Conservation (phyloP, 129 eudicot species). For the Lactuca saligna region DNA sequence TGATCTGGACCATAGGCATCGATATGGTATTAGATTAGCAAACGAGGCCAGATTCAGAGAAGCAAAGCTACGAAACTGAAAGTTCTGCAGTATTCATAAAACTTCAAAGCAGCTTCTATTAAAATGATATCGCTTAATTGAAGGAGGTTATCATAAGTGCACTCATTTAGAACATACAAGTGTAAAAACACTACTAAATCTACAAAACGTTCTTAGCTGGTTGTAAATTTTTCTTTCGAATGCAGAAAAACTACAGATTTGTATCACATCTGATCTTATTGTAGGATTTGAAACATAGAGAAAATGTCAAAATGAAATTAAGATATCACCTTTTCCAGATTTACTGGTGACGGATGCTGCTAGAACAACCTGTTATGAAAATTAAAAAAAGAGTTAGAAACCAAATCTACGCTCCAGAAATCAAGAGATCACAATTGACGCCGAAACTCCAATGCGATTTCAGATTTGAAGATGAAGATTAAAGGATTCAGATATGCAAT, state of each 20-base stretch:
- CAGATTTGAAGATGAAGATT: constrained; percentile 2
- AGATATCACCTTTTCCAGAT: constrained; percentile 81
- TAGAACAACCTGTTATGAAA: constrained; percentile 69
- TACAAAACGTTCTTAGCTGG: neutral
- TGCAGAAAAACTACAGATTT: constrained; percentile 1
- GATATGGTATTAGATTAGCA: constrained; percentile 4
- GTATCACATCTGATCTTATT: neutral
- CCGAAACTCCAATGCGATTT: constrained; percentile 20
- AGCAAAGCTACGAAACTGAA: neutral
- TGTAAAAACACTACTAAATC: neutral
- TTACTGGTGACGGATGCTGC: constrained; percentile 87
- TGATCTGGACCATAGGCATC: neutral
- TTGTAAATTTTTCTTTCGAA: constrained; percentile 1
- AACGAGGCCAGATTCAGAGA: constrained; percentile 2
- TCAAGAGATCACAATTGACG: constrained; percentile 15
- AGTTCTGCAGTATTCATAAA: neutral
- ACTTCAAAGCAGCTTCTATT: constrained; percentile 5
- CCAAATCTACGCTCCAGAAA: constrained; percentile 15
- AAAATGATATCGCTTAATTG: neutral
- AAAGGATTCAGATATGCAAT: neutral
- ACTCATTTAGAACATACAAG: constrained; percentile 12
- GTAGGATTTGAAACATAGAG: constrained; percentile 1
- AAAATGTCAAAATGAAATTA: neutral
- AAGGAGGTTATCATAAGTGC: neutral
- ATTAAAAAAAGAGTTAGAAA: neutral